Evolutionary conservation across 2,329 filamentous ascomycete species (phyloP).

Genomic region (Fusarium sp.): DNA sequence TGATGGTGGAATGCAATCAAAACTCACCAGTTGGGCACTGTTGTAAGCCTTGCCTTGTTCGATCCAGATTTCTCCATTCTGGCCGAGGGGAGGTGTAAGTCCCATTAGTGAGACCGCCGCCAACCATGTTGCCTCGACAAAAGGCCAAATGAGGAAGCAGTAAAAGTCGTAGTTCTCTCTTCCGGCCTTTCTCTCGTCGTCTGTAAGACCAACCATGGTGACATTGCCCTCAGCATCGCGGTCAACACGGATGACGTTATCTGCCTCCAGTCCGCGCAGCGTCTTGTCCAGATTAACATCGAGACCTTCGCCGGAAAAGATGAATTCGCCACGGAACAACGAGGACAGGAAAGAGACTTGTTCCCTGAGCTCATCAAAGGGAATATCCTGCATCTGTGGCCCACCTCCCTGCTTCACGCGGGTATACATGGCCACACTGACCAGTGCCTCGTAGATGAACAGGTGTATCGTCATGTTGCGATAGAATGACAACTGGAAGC

Average conservation of each 20-base stretch:
- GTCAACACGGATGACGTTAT: constrained; percentile 78
- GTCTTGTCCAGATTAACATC: constrained; percentile 84
- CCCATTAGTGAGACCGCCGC: constrained; percentile 90
- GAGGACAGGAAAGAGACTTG: constrained; percentile 93
- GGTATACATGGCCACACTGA: constrained; percentile 91
- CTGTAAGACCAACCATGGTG: constrained; percentile 77
- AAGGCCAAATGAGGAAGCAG: constrained; percentile 98
- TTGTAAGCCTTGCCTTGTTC: constrained; percentile 82
- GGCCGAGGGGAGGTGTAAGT: constrained; percentile 74
- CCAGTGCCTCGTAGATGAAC: constrained; percentile 92
- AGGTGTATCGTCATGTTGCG: constrained; percentile 99
- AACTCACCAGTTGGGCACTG: constrained; percentile 78
- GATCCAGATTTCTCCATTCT: constrained; percentile 79
- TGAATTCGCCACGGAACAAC: constrained; percentile 95
- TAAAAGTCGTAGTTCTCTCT: constrained; percentile 98
- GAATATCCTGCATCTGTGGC: constrained; percentile 80
- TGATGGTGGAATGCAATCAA: neutral
- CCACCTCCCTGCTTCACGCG: constrained; percentile 92
- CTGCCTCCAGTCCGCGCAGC: constrained; percentile 78
- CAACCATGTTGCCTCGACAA: constrained; percentile 94
- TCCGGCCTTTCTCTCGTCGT: constrained; percentile 79
- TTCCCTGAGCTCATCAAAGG: constrained; percentile 75
- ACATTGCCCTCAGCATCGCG: constrained; percentile 66
- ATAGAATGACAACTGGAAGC: constrained; percentile 98
- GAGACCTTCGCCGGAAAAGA: constrained; percentile 90